A percentile compares a stretch with the other conserved stretches of the same genome.
Evolutionary conservation across 192 early-diverging fungal genomes (phyloP).

Genomic region (Helicostylum pulchrum): DNA sequence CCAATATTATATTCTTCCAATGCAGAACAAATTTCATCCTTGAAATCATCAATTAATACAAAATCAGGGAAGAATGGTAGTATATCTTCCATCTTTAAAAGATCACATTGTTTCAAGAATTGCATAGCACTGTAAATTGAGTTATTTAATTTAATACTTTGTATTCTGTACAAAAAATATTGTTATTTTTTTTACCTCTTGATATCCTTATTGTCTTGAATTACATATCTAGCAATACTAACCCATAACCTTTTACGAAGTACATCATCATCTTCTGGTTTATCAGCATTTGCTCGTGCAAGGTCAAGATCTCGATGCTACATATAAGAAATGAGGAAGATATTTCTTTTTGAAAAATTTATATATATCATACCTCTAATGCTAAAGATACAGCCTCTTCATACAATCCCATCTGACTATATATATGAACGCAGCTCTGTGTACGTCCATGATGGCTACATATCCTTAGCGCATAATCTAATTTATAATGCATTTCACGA

Average conservation of each 20-base stretch:
- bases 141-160: background rate
- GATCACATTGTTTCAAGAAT: conserved; percentile 72
- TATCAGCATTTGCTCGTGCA: conserved; percentile 89
- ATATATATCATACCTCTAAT: conserved; percentile 55
- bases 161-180: background rate
- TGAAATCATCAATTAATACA: conserved; percentile 95
- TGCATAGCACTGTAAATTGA: conserved; percentile 69
- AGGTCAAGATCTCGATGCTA: conserved; percentile 81
- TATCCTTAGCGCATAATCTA: conserved; percentile 87
- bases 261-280: conserved; percentile 73
- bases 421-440: conserved; percentile 87
- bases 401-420: conserved; percentile 78
- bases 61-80: conserved; percentile 97
- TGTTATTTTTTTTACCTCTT: conserved; percentile 52
- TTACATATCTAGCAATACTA: conserved; percentile 87
- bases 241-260: conserved; percentile 88
- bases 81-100: conserved; percentile 93
- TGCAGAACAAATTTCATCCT: conserved; percentile 86
- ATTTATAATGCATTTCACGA: conserved; percentile 78
- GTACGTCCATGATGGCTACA: conserved; percentile 80
- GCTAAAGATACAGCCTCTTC: conserved; percentile 92
- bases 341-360: background rate
- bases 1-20: conserved; percentile 89
- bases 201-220: conserved; percentile 81
- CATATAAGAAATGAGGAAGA: background rate